Percentiles rank a stretch among this genome's conserved stretches.
These are phyloP conservation scores for Neofusicoccum umdonicola DNA, from an alignment of 2,329 filamentous ascomycete species.

Conservation along the genomic window DNA sequence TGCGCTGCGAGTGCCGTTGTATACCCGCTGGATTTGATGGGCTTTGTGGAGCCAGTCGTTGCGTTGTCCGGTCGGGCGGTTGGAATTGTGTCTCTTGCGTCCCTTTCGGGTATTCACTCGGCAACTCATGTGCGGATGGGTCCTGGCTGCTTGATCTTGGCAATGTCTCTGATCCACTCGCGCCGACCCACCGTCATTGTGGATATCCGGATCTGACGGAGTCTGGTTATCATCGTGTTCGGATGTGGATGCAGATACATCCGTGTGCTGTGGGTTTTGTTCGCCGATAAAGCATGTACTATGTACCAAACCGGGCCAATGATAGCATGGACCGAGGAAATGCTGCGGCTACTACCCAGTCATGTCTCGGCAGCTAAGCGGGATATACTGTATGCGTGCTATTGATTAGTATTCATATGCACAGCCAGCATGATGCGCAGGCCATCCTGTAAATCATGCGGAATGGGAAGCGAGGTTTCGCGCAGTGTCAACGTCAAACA, in stretches of 20 bases:
- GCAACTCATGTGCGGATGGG: not conserved
- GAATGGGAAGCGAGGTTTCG: too few species aligned
- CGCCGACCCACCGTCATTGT: not conserved
- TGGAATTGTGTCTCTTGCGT: not conserved
- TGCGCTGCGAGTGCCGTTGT: too few species aligned
- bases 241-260: not conserved
- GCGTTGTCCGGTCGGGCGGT: not conserved
- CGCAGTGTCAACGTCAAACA: not conserved
- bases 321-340: constrained; percentile 40
- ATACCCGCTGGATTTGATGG: too few species aligned
- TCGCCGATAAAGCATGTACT: constrained; percentile 36
- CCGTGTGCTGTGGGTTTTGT: constrained; percentile 27
- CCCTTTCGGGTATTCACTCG: not conserved
- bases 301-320: constrained; percentile 22
- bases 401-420: constrained; percentile 45
- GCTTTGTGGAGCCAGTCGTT: not conserved
- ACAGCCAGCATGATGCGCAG: not conserved
- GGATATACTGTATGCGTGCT: too few species aligned
- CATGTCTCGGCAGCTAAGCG: too few species aligned
- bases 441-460: too few species aligned
- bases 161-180: not conserved
- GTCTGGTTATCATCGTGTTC: not conserved
- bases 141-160: not conserved
- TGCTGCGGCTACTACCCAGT: constrained; percentile 34
- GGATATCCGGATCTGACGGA: not conserved